Evolutionary conservation across 1,284 basidiomycete species (phyloP), one percentile per base, ranked within the genome.

Genomic region (Trichosporon sp.): DNA sequence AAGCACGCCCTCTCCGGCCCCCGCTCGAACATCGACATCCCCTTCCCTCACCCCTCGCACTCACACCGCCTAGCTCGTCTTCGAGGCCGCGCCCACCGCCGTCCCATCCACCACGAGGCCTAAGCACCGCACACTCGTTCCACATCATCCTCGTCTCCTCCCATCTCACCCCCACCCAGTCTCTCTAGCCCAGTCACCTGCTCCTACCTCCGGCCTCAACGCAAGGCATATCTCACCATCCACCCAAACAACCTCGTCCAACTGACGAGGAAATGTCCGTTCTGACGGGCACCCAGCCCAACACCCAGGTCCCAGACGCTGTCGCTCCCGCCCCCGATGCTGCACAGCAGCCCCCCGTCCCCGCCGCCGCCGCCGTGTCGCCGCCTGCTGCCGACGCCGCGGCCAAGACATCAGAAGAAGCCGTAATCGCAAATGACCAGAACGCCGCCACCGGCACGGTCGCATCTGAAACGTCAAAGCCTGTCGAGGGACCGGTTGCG

Each of bases 181-280:
- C n/a, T 47, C 34, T 6, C 34, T 34, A 5, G 3, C 21, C 21
- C 56, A 60, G 56, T 60, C 29, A 60, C 56, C 56, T 60, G 56
- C 56, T 21, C 4, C 44, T 21, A 38, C 58, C 68, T 32, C 13
- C n/a, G n/a, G 56, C 27, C 56, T n/a, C 15, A 32, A 13, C 27
- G 53, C 34, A 60, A 31, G 53, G 44, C 44, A 60, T 34, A n/a
- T 56, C 4, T 3, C 64, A 31, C 47, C 38, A 32, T 53, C 56
- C 65, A 21, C 60, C 56, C 35, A 32, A 32, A 38, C 25, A 4
- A 35, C 62, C 69, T 68, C 67, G 62, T 70, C 69, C 31, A 38
- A 29, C 60, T 42, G 71, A 70, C 71, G 68, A 68, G 69, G 68
- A 66, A 60, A 72, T 72, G 71, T 38, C 71, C 66, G 65, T 69